A percentile compares a stretch with the other conserved stretches of the same genome.
Evolutionary conservation across 208 protist genomes (phyloP).

Genomic region (Acanthamoeba healyi): DNA sequence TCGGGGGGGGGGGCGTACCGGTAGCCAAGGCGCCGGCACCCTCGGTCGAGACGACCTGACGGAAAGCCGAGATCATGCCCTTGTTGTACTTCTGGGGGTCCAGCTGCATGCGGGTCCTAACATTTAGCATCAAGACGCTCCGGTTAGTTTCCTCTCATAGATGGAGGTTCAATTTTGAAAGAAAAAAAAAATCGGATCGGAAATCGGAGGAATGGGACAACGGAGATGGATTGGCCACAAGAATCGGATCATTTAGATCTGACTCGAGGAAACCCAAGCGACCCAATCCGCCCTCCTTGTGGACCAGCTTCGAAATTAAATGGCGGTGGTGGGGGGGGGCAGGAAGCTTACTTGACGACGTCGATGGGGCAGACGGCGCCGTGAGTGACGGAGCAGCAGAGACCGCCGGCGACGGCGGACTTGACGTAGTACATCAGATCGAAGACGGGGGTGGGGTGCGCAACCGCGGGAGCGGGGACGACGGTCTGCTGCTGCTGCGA

Average conservation of each 20-base stretch:
- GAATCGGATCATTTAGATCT: too few species aligned
- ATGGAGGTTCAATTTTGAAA: too few species aligned
- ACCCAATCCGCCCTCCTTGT: too few species aligned
- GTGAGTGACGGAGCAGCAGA: slow-evolving; percentile 8
- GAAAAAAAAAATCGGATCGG: not conserved
- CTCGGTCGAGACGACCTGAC: not conserved
- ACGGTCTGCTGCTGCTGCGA: too few species aligned
- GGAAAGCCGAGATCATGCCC: slow-evolving; percentile 1
- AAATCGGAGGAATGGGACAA: not conserved
- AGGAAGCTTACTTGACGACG: not conserved
- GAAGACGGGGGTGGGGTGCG: not conserved
- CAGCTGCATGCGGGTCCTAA: slow-evolving; percentile 5
- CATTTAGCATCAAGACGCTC: too few species aligned
- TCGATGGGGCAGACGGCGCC: slow-evolving; percentile 11
- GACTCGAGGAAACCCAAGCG: too few species aligned
- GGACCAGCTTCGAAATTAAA: not conserved
- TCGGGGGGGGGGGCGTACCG: too few species aligned
- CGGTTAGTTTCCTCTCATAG: too few species aligned
- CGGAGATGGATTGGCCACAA: not conserved
- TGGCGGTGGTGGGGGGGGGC: not conserved
- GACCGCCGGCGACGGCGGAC: not conserved
- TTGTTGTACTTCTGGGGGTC: slow-evolving; percentile 15
- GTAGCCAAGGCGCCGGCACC: not conserved
- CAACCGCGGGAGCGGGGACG: too few species aligned
- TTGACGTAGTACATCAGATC: slow-evolving; percentile 29